Base-by-base conservation (phyloP, 83 land plant species). In the Thuja plicata region DNA sequence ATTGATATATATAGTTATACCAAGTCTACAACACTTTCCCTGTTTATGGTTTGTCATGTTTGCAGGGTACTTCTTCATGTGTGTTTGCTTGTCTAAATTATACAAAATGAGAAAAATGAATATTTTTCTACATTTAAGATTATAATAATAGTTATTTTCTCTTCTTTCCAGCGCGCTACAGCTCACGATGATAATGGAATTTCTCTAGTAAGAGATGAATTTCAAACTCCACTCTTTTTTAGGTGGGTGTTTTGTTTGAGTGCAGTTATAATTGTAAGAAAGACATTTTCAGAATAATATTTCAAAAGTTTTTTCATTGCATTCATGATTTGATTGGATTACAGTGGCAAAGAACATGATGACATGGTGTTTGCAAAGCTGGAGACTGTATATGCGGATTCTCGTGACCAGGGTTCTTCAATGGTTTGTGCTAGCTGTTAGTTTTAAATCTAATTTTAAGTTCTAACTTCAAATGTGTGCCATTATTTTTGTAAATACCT, bases 321-420 rank as follows among this genome's bases (percentile, higher is more conserved):
- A 41, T 19, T 37, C 19, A 87, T n/a, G 34, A 62, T 62, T 66
- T 87, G 76, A 24, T 66, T 87, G 73, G 46, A 48, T 87, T 86
- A 73, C 93, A 98, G 99, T 94, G 99, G 99, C n/a, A 97, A 95
- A 87, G 92, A 97, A 21, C 90, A 94, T 92, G 99, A 98, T 92
- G 97, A 98, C 88, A 95, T 91, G 94, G 91, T 98, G 43, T 89
- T 97, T 92, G 95, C 95, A 50, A 98, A 98, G 90, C 82, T 96
- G 70, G 99, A 98, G 90, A 90, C 91, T 87, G 96, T 97, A 11
- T 98, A 98, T 89, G 95, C 98, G 78, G 97, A 93, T 93, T 96
- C 99, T 83, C 93, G 95, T 87, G 97, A 96, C 88, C 95, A 90
- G 70, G 97, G 99, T 17, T 96, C 99, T 74, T 95, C 99, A 55